Evolutionary conservation across 1,139 yeast genomes (phyloP).

Genomic region (Taphrina pruni): DNA sequence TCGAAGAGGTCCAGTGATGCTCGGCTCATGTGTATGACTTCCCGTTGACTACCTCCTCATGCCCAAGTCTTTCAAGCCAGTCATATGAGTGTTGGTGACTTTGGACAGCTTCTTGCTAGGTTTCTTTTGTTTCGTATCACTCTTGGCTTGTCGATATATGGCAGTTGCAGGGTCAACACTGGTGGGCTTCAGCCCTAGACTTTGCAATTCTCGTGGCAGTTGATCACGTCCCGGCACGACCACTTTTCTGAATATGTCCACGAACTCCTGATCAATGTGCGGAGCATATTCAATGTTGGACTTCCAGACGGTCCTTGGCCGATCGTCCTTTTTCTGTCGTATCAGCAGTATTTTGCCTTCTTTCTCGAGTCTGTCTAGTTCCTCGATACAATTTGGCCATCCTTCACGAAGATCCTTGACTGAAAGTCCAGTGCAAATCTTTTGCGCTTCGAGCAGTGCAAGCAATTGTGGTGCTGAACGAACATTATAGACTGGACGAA

Average conservation of each 20-base stretch:
- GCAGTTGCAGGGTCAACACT: constrained; percentile 93
- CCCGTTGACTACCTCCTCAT: constrained; percentile 7
- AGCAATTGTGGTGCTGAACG: constrained; percentile 78
- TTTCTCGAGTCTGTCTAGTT: constrained; percentile 40
- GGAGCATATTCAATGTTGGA: constrained; percentile 77
- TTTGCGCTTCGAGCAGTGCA: constrained; percentile 74
- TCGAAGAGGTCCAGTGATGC: not conserved
- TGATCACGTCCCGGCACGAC: constrained; percentile 82
- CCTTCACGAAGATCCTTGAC: constrained; percentile 94
- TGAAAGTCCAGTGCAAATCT: constrained; percentile 83
- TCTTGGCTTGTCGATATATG: constrained; percentile 58
- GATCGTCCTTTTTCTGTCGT: constrained; percentile 88
- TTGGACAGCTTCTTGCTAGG: constrained; percentile 92
- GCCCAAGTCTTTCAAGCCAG: constrained; percentile 77
- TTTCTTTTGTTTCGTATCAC: constrained; percentile 62
- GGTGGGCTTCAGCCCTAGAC: constrained; percentile 90
- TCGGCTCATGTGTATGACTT: not conserved
- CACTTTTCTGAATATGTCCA: constrained; percentile 71
- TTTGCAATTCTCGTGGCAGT: constrained; percentile 76
- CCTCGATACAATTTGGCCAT: constrained; percentile 76
- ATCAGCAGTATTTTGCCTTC: constrained; percentile 49
- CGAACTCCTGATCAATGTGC: constrained; percentile 63
- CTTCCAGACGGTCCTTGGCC: constrained; percentile 91
- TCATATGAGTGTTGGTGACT: constrained; percentile 94
- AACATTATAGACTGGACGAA: constrained; percentile 86